Conservation (phyloP, 768 basidiomycete species). For the Suillus plorans region DNA sequence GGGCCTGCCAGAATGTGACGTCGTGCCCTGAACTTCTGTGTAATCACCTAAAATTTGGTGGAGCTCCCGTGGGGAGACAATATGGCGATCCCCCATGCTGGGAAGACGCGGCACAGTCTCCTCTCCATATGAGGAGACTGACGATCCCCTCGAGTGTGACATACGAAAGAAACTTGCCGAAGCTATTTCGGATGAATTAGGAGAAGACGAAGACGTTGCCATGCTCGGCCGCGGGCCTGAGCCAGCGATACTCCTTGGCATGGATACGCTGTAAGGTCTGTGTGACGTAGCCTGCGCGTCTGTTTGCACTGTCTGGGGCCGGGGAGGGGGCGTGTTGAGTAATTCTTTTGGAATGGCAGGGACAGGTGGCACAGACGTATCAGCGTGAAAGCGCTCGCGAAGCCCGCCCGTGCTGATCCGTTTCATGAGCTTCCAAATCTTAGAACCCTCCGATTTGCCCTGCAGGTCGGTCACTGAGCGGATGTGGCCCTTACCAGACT, state of each 20-base stretch:
- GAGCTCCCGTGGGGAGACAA: conserved; percentile 58
- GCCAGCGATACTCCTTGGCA: conserved; percentile 14
- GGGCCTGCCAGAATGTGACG: conserved; percentile 18
- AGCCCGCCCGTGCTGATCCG: conserved; percentile 64
- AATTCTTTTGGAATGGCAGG: conserved; percentile 56
- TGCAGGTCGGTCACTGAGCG: conserved; percentile 3
- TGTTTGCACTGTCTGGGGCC: neutral
- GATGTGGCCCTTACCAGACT: conserved; percentile 5
- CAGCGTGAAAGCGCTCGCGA: conserved; percentile 44
- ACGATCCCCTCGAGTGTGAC: conserved; percentile 50
- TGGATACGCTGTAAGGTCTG: conserved; percentile 5
- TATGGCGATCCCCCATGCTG: conserved; percentile 39
- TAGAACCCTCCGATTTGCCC: conserved; percentile 36
- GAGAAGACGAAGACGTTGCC: conserved; percentile 60
- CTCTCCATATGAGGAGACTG: conserved; percentile 55
- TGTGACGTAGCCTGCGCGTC: neutral
- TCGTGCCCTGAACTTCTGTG: conserved; percentile 5
- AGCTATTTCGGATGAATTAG: conserved; percentile 56
- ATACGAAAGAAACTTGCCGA: conserved; percentile 53
- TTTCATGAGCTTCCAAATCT: conserved; percentile 70
- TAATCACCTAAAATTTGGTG: conserved; percentile 35
- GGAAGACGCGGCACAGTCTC: conserved; percentile 41
- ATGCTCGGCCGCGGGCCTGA: conserved; percentile 40
- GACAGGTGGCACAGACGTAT: conserved; percentile 49
- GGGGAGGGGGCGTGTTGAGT: conserved; percentile 9